Evolutionary conservation across 768 basidiomycete species (phyloP).

Genomic region (Porphyrellus cyaneotinctus): DNA sequence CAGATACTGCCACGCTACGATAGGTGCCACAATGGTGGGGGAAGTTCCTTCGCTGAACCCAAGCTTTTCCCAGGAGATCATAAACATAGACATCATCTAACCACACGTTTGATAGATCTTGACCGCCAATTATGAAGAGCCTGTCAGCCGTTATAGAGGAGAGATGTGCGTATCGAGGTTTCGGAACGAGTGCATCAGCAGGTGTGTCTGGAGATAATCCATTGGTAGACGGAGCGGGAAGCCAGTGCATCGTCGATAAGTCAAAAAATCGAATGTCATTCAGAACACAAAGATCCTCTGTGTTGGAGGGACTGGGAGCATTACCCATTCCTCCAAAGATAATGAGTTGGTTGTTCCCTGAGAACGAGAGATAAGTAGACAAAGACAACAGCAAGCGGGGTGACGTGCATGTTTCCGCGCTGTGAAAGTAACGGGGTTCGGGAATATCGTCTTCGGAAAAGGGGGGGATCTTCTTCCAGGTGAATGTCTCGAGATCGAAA

Average conservation of each 20-base stretch:
- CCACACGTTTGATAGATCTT: slow-evolving; percentile 92
- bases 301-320: slow-evolving; percentile 60
- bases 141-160: slow-evolving; percentile 81
- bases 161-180: slow-evolving; percentile 91
- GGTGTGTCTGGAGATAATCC: slow-evolving; percentile 33
- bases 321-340: slow-evolving; percentile 96
- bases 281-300: slow-evolving; percentile 85
- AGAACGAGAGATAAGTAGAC: slow-evolving; percentile 15
- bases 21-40: slow-evolving; percentile 96
- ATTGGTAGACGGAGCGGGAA: slow-evolving; percentile 40
- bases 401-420: slow-evolving; percentile 71
- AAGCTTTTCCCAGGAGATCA: slow-evolving; percentile 66
- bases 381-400: background rate
- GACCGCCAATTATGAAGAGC: slow-evolving; percentile 91
- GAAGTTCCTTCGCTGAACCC: slow-evolving; percentile 79
- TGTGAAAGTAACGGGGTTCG: slow-evolving; percentile 90
- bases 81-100: slow-evolving; percentile 90
- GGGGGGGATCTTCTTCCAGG: slow-evolving; percentile 69
- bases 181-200: slow-evolving; percentile 57
- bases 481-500: slow-evolving; percentile 78
- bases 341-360: slow-evolving; percentile 84
- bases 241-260: slow-evolving; percentile 66
- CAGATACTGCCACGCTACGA: slow-evolving; percentile 85
- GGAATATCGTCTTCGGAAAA: slow-evolving; percentile 69
- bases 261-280: slow-evolving; percentile 92